A percentile compares a stretch with the other conserved stretches of the same genome.
These are phyloP conservation scores for Maudiozyma saulgeensis DNA, from an alignment of 805 yeast genomes.

Conservation along the genomic window DNA sequence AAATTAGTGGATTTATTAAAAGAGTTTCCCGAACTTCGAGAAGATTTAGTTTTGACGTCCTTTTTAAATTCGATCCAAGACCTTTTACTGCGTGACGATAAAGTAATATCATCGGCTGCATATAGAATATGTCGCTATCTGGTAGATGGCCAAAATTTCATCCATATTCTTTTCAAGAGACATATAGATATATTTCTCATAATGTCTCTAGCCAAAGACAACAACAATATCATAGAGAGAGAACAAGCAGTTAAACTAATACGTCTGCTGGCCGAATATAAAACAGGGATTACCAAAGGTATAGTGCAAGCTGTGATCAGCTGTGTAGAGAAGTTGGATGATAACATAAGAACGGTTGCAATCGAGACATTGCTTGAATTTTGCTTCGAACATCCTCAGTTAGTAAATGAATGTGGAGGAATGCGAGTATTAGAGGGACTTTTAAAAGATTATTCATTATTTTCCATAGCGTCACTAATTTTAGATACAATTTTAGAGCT, in stretches of 20 bases:
- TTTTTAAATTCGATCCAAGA: slow-evolving; percentile 50
- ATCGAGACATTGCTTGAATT: slow-evolving; percentile 51
- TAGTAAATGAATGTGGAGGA: slow-evolving; percentile 39
- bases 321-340: slow-evolving; percentile 48
- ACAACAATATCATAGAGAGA: slow-evolving; percentile 49
- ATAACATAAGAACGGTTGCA: slow-evolving; percentile 41
- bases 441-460: slow-evolving; percentile 20
- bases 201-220: slow-evolving; percentile 52
- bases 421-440: slow-evolving; percentile 31
- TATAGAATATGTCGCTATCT: slow-evolving; percentile 64
- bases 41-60: slow-evolving; percentile 52
- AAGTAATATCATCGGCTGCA: slow-evolving; percentile 65
- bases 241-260: slow-evolving; percentile 69
- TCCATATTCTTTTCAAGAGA: slow-evolving; percentile 42
- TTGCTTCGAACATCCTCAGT: slow-evolving; percentile 36
- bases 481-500: slow-evolving; percentile 23
- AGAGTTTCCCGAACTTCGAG: slow-evolving; percentile 48
- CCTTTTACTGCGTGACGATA: slow-evolving; percentile 46
- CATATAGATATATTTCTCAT: slow-evolving; percentile 57
- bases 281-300: slow-evolving; percentile 56
- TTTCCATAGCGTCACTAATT: slow-evolving; percentile 19
- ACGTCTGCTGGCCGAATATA: slow-evolving; percentile 46
- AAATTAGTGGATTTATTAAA: slow-evolving; percentile 49
- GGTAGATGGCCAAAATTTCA: slow-evolving; percentile 43
- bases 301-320: slow-evolving; percentile 59